A percentile compares a stretch with the other conserved stretches of the same genome.
These are phyloP conservation scores for Agaricus blazei DNA, from an alignment of 768 basidiomycete species.

Conservation along the genomic window DNA sequence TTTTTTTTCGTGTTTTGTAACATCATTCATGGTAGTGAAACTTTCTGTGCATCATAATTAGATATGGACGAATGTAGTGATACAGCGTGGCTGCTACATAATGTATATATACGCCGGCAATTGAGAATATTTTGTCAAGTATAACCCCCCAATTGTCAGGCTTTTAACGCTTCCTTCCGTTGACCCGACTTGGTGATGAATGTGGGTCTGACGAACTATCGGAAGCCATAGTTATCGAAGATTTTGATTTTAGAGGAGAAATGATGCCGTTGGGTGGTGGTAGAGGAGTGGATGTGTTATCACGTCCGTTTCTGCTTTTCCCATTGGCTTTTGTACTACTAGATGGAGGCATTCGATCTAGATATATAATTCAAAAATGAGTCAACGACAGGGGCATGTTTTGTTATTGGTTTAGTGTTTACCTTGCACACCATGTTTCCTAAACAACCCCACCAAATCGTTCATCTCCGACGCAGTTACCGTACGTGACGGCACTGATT, in stretches of 20 bases:
- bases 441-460: constrained; percentile 9
- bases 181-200: constrained; percentile 20
- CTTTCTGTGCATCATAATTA: constrained; percentile 8
- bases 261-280: not conserved
- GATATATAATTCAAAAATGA: not conserved
- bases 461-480: constrained; percentile 5
- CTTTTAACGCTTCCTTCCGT: constrained; percentile 57
- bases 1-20: not conserved
- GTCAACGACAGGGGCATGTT: not conserved
- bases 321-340: not conserved
- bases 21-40: not conserved
- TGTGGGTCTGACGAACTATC: constrained; percentile 12
- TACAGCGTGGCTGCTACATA: constrained; percentile 7
- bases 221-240: not conserved
- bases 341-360: constrained; percentile 3
- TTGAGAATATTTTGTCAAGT: constrained; percentile 14
- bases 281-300: not conserved
- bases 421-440: constrained; percentile 9
- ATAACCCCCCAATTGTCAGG: constrained; percentile 18
- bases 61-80: constrained; percentile 8
- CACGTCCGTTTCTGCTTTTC: not conserved
- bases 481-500: not conserved
- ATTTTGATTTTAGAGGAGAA: constrained; percentile 3
- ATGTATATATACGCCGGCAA: constrained; percentile 4
- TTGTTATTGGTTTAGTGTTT: not conserved